Conservation (phyloP, 148 eudicot genomes). For the Arctostaphylos glauca region DNA sequence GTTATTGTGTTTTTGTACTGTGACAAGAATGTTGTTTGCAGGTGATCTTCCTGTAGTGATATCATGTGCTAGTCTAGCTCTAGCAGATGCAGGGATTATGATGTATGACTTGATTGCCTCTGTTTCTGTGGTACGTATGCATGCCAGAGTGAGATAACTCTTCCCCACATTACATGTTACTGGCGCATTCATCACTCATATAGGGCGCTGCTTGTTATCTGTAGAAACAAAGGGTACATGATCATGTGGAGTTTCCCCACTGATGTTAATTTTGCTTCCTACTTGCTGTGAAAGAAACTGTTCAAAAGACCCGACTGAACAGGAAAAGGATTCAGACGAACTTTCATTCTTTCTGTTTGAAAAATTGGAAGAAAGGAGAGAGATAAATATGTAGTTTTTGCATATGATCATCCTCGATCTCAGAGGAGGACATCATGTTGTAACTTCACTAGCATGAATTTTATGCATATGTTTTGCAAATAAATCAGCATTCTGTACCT, state of each 20-base stretch:
- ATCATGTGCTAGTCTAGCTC: conserved; percentile 96
- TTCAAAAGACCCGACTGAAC: neutral
- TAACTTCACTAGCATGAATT: neutral
- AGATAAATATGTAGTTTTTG: neutral
- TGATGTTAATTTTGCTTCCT: neutral
- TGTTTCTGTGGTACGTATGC: conserved; percentile 79
- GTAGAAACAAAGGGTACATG: neutral
- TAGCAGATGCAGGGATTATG: conserved; percentile 97
- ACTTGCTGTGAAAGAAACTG: neutral
- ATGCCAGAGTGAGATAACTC: neutral
- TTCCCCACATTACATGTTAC: neutral
- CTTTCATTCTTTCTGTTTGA: neutral
- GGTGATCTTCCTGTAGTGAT: conserved; percentile 97
- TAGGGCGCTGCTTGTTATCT: neutral
- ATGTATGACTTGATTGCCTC: conserved; percentile 90
- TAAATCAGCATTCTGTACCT: neutral
- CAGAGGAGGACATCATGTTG: neutral
- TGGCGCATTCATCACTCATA: neutral
- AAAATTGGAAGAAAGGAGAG: neutral
- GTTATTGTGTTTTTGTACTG: neutral
- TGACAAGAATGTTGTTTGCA: conserved; percentile 28
- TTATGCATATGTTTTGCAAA: neutral
- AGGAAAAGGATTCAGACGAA: neutral
- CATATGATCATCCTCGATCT: neutral
- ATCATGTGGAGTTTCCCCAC: neutral